Evolutionary conservation across 768 basidiomycete genomes (phyloP).

Genomic region (Vararia minispora): DNA sequence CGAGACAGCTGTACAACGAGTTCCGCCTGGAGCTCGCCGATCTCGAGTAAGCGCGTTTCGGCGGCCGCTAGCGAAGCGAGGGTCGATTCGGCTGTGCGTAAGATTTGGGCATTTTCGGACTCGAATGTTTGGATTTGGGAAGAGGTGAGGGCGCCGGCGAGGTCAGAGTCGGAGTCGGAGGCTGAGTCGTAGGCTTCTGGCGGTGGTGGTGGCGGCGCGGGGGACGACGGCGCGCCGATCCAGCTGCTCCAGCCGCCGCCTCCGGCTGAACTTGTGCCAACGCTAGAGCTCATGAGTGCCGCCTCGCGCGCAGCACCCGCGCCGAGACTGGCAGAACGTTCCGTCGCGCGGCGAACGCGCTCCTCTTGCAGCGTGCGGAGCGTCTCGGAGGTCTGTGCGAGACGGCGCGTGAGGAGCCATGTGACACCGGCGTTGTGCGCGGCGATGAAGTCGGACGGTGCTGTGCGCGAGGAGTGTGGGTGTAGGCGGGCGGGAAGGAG

Average conservation of each 20-base stretch:
- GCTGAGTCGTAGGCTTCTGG: slow-evolving; percentile 33
- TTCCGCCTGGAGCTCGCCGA: slow-evolving; percentile 87
- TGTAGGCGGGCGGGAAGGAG: slow-evolving; percentile 63
- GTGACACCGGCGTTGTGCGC: slow-evolving; percentile 90
- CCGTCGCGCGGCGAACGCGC: slow-evolving; percentile 77
- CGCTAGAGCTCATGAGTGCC: slow-evolving; percentile 35
- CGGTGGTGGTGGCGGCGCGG: slow-evolving; percentile 18
- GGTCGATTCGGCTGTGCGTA: slow-evolving; percentile 76
- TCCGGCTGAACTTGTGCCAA: slow-evolving; percentile 29
- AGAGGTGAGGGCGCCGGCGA: slow-evolving; percentile 71
- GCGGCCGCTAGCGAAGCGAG: slow-evolving; percentile 86
- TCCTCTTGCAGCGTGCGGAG: slow-evolving; percentile 93
- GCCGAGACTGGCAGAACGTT: slow-evolving; percentile 74
- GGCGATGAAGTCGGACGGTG: slow-evolving; percentile 64
- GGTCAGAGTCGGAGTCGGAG: slow-evolving; percentile 47
- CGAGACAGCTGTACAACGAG: slow-evolving; percentile 76
- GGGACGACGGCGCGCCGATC: slow-evolving; percentile 36
- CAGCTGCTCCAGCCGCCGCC: slow-evolving; percentile 26
- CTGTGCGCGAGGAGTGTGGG: slow-evolving; percentile 39
- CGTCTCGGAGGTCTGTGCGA: slow-evolving; percentile 66
- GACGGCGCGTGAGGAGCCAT: slow-evolving; percentile 77
- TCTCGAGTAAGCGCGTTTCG: slow-evolving; percentile 85
- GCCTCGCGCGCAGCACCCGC: slow-evolving; percentile 63
- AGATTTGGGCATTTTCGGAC: slow-evolving; percentile 77
- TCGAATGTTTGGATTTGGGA: slow-evolving; percentile 93